phyloP scores from a whole-genome alignment of 1,284 basidiomycete species.

The Ganoderma sp. region DNA sequence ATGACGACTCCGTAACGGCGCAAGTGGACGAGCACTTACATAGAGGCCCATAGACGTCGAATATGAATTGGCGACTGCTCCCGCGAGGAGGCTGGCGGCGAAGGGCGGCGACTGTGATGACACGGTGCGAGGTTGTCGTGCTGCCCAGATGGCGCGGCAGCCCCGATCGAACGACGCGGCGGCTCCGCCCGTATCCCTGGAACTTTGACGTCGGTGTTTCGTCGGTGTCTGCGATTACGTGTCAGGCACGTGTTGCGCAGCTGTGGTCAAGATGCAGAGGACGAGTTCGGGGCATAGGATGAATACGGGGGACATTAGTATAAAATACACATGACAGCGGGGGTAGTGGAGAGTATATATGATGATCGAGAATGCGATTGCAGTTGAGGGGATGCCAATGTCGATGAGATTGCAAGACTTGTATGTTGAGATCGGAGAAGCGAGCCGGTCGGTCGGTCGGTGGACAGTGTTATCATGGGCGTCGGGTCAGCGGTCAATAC shows the following conservation, averaged over 20 bases:
- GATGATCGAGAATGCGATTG: conserved; percentile 1
- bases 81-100: background rate
- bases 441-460: conserved; percentile 2
- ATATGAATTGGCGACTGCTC: background rate
- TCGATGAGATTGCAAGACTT: conserved; percentile 2
- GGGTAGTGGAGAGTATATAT: background rate
- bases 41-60: too few species aligned
- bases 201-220: conserved; percentile 12
- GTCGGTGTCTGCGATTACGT: background rate
- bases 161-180: background rate
- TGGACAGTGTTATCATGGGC: background rate
- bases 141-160: background rate
- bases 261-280: background rate
- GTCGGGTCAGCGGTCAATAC: conserved; percentile 8
- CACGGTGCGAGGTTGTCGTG: background rate
- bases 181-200: background rate
- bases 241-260: background rate
- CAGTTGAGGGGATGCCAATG: background rate
- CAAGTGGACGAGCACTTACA: background rate
- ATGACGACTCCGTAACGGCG: background rate
- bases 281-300: conserved; percentile 14
- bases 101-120: background rate
- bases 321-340: conserved; percentile 18
- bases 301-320: conserved; percentile 20
- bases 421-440: background rate